Base-by-base conservation (phyloP, 345 rosid species). In the Melastoma malabathricum region DNA sequence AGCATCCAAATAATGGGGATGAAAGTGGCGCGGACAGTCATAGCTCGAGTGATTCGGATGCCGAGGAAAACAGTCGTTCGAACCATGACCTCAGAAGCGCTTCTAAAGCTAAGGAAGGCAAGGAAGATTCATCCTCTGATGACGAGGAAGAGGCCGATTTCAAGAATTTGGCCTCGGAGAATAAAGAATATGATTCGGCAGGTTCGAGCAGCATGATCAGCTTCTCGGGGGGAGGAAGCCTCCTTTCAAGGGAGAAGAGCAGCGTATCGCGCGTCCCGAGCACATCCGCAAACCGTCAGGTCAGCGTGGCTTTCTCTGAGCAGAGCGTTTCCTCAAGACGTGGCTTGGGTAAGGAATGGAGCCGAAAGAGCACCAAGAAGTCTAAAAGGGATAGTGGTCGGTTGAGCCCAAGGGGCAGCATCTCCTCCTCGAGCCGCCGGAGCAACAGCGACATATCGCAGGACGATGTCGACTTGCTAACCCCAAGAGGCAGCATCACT, bases 201-300 rank as follows among this genome's bases (percentile, higher is more conserved):
- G 49, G 49, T 55, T 55, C 43, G 2, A 44, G 58, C 45, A 27
- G 63, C 44, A 51, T 22, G 57, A 52, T 51, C 51, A 46, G 58
- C 52, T 17, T 38, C 15, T 47, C 58, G 3, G 3, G 2, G 18
- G 18, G 48, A 6, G 47, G 45, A 13, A 60, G 52, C 23, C 45
- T 5, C 14, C 7, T 20, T 6, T 19, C 25, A 14, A 16, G 52
- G 46, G 20, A 29, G 38, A 52, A 49, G 27, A 60, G 58, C 51
- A 44, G 57, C 8, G 17, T 43, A 43, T 18, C 44, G 25, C 44
- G 34, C 17, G 43, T 44, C n/a, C 56, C 14, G 34, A 60, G 63
- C 54, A 34, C 51, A 4, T 48, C 47, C 14, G 3, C 38, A 8
- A 45, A 41, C 4, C 51, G 48, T 43, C 46, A 56, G 15, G 10